A percentile compares a stretch with the other conserved stretches of the same genome.
These are phyloP conservation scores for Serendipita sp. DNA, from an alignment of 768 basidiomycete species.

Conservation along the genomic window DNA sequence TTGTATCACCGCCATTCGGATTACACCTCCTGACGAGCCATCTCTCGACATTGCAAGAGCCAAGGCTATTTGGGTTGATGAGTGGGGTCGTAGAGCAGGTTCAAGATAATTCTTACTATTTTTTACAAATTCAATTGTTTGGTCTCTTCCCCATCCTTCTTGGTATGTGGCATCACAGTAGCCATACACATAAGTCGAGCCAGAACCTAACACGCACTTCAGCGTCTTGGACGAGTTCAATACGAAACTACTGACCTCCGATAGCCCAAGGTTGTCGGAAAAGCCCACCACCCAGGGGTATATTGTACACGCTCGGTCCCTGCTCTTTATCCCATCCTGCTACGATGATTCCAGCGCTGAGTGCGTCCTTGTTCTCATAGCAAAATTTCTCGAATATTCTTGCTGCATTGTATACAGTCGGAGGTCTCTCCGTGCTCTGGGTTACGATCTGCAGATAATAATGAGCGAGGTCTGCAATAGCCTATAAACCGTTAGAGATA, in stretches of 20 bases:
- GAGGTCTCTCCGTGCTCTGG: slow-evolving; percentile 38
- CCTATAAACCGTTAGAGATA: slow-evolving; percentile 20
- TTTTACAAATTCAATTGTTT: slow-evolving; percentile 87
- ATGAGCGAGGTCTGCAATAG: slow-evolving; percentile 83
- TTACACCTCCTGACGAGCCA: slow-evolving; percentile 92
- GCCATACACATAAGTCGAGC: slow-evolving; percentile 95
- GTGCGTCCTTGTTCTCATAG: slow-evolving; percentile 81
- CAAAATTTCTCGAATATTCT: slow-evolving; percentile 72
- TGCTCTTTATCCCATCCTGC: slow-evolving; percentile 90
- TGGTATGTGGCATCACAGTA: slow-evolving; percentile 97
- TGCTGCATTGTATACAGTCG: slow-evolving; percentile 70
- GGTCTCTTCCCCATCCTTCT: slow-evolving; percentile 79
- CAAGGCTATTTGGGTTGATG: slow-evolving; percentile 40
- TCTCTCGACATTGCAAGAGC: slow-evolving; percentile 94
- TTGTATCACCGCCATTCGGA: slow-evolving; percentile 94
- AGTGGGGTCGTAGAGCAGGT: neutral
- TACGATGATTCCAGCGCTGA: slow-evolving; percentile 91
- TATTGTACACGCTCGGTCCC: slow-evolving; percentile 91
- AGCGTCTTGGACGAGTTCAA: neutral
- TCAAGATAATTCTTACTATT: slow-evolving; percentile 54
- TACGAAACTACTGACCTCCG: slow-evolving; percentile 43
- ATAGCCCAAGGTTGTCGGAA: slow-evolving; percentile 99
- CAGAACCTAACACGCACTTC: slow-evolving; percentile 44
- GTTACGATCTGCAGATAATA: slow-evolving; percentile 64
- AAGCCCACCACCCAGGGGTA: slow-evolving; percentile 89